Base-by-base conservation (phyloP, 352 stramenopile species). In the Pythium monospermum region DNA sequence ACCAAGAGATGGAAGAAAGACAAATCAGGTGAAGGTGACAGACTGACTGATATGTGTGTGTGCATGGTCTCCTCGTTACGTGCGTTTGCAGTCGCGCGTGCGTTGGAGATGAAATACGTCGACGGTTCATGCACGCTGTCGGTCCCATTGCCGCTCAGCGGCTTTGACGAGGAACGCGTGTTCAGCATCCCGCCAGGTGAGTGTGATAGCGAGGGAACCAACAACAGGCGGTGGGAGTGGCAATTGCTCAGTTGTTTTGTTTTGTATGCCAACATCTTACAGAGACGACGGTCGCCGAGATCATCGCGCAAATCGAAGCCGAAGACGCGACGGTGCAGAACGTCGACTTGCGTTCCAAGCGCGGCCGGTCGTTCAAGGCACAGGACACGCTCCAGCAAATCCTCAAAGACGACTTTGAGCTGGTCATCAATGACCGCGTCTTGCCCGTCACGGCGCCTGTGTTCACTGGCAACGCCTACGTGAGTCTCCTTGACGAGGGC, bases 61-160 rank as follows among this genome's bases (percentile, higher is more conserved):
- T n/a, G n/a, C n/a, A n/a, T n/a, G n/a, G n/a, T n/a, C 30, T 21
- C 49, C 15, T 28, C 28, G 10, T 49, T 13, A 22, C 15, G 16
- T 35, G 12, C 31, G 26, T 7, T 2, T 41, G 30, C 35, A 66
- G 58, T 33, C 16, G 50, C 45, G 7, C 50, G 58, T 10, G 73
- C 78, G 12, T 67, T 92, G 8, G 82, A 90, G 61, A 76, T 92
- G 42, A 87, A 86, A 63, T 92, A 92, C 43, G 71, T 78, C 48
- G 76, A 92, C 43, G 82, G 76, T 27, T 76, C 72, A 27, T 89
- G 82, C 47, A 86, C 76, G 18, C 52, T 92, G 28, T 78, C 82
- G 32, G 69, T 92, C 43, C 82, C 82, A 8, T 55, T 92, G 25
- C 80, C 80, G n/a, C 69, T 91, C n/a, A 83, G 53, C 26, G 80